Percentiles rank a stretch among this genome's conserved stretches.
These are phyloP conservation scores for Vitis hybrid DNA, from an alignment of 177 flowering plant species.

Conservation along the genomic window DNA sequence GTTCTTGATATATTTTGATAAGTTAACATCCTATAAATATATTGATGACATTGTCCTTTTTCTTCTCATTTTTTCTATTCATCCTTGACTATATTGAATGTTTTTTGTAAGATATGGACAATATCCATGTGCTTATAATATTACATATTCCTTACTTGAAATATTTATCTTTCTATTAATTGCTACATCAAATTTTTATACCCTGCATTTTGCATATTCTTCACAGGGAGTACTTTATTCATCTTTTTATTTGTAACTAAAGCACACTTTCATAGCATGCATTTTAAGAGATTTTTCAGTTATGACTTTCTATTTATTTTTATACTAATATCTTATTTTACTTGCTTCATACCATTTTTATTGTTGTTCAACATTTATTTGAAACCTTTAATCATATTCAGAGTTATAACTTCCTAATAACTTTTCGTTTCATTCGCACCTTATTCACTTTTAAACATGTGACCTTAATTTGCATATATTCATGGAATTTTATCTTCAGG, in stretches of 20 bases:
- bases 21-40: too few species aligned
- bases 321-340: background rate
- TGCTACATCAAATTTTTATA: too few species aligned
- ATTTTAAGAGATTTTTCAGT: background rate
- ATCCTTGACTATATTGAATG: too few species aligned
- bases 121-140: too few species aligned
- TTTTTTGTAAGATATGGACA: too few species aligned
- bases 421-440: background rate
- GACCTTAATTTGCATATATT: constrained; percentile 1
- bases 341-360: background rate
- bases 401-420: background rate
- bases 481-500: constrained; percentile 38
- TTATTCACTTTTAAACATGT: background rate
- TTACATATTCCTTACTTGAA: too few species aligned
- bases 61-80: too few species aligned
- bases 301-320: background rate
- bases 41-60: too few species aligned
- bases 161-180: too few species aligned
- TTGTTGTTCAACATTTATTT: background rate
- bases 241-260: background rate
- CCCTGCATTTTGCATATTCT: too few species aligned
- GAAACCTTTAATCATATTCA: background rate
- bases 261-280: background rate
- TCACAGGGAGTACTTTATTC: background rate
- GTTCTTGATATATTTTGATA: too few species aligned